Conservation (phyloP, 2,329 filamentous ascomycete species). For the Penicillium sp. region DNA sequence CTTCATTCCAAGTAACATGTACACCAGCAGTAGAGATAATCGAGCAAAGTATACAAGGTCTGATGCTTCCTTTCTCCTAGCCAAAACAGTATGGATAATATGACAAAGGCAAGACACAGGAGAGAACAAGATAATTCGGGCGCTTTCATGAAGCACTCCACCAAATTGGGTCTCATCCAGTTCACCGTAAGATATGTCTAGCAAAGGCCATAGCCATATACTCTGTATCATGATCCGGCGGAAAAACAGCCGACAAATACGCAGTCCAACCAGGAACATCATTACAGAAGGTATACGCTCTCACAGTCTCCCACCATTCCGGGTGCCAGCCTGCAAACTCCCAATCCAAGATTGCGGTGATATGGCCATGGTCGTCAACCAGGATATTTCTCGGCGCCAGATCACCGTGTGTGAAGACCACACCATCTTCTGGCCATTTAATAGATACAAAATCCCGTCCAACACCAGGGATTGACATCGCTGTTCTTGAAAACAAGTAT, state of each 20-base stretch:
- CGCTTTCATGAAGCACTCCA: not conserved
- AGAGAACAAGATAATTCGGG: not conserved
- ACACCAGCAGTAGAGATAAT: too few relatives aligned
- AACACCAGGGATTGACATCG: not conserved
- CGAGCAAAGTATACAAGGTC: too few relatives aligned
- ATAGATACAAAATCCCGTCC: not conserved
- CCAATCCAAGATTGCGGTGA: slow-evolving; percentile 11
- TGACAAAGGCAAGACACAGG: not conserved
- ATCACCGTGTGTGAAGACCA: slow-evolving; percentile 10
- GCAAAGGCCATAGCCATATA: slow-evolving; percentile 4
- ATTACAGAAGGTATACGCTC: not conserved
- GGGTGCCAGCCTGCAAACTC: slow-evolving; percentile 9
- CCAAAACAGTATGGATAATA: too few relatives aligned
- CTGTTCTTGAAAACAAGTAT: not conserved
- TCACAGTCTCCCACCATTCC: slow-evolving; percentile 2
- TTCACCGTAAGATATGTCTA: not conserved
- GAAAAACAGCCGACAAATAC: slow-evolving; percentile 1
- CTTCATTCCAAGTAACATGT: too few relatives aligned
- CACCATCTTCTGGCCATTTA: not conserved
- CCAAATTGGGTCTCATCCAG: not conserved
- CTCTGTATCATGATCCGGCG: not conserved
- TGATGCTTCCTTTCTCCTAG: too few relatives aligned
- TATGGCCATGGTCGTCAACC: slow-evolving; percentile 1
- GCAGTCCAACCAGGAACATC: slow-evolving; percentile 2
- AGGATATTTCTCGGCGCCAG: slow-evolving; percentile 9